These are phyloP conservation scores for Caryopteris hybrid DNA, from an alignment of 305 asterid species.

Conservation along the genomic window DNA sequence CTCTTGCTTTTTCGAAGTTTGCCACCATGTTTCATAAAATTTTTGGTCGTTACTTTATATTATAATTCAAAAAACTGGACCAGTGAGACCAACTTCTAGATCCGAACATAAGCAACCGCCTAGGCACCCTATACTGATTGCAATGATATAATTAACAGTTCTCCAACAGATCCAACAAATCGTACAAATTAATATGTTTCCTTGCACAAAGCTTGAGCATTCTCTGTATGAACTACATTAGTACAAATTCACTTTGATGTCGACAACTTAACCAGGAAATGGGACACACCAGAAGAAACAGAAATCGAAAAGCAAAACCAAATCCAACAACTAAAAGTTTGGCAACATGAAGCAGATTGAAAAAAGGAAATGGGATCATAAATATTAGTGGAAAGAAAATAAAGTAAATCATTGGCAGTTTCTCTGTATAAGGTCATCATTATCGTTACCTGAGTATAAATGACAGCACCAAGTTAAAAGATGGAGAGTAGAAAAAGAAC, in stretches of 20 bases:
- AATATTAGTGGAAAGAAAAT: not conserved
- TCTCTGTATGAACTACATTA: not conserved
- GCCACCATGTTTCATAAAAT: no score
- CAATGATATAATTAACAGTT: not conserved
- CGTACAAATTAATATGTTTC: not conserved
- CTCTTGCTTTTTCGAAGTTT: no score
- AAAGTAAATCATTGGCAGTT: not conserved
- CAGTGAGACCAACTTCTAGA: no score
- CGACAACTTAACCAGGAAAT: no score
- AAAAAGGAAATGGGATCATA: conserved; percentile 11
- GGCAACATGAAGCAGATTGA: not conserved
- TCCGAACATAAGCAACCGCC: no score
- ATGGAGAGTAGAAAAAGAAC: no score
- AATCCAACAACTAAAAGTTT: conserved; percentile 14
- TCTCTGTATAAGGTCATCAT: not conserved
- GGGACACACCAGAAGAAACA: no score
- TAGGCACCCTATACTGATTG: not conserved
- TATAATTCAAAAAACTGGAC: no score
- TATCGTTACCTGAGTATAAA: conserved; percentile 22
- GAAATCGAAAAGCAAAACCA: not conserved
- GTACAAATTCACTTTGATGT: not conserved
- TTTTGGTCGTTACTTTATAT: no score
- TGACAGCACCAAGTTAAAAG: no score
- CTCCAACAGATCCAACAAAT: not conserved
- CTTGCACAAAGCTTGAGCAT: not conserved